Conservation (phyloP, 106 monocot species). For the Dendrobium chrysotoxum region DNA sequence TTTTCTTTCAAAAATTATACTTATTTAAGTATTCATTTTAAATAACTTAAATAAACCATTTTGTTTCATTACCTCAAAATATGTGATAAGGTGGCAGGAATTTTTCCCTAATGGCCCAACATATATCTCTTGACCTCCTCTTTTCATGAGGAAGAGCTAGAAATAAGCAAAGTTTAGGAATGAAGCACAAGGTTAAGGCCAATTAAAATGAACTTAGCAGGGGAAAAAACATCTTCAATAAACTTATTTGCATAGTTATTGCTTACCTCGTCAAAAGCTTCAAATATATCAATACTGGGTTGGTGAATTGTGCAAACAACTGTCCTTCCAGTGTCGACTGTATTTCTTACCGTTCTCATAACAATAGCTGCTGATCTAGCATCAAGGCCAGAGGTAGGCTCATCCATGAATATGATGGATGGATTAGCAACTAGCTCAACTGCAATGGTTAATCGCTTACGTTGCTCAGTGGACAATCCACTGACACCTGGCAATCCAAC, state of each 20-base stretch:
- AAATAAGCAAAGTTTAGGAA: neutral
- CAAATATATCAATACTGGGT: slow-evolving; percentile 35
- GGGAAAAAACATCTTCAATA: neutral
- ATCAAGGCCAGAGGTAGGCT: slow-evolving; percentile 33
- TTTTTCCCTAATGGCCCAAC: slow-evolving; percentile 17
- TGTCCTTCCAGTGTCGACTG: slow-evolving; percentile 28
- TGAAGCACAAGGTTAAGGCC: neutral
- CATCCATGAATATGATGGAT: slow-evolving; percentile 40
- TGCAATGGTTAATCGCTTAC: slow-evolving; percentile 32
- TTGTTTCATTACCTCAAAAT: slow-evolving; percentile 15
- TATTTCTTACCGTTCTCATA: slow-evolving; percentile 30
- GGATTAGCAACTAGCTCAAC: slow-evolving; percentile 39
- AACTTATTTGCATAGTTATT: neutral
- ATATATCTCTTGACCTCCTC: slow-evolving; percentile 26
- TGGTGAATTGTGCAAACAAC: slow-evolving; percentile 39
- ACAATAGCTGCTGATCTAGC: slow-evolving; percentile 33
- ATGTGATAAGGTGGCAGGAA: slow-evolving; percentile 11
- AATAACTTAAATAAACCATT: neutral
- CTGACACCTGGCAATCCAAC: slow-evolving; percentile 28
- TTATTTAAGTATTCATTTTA: neutral
- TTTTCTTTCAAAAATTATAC: neutral
- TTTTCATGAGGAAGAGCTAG: slow-evolving; percentile 16
- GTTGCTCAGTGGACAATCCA: slow-evolving; percentile 26
- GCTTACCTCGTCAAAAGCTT: slow-evolving; percentile 29
- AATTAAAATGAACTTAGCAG: neutral